These are phyloP conservation scores for Pulveroboletus frians DNA, from an alignment of 768 basidiomycete genomes.

Conservation along the genomic window DNA sequence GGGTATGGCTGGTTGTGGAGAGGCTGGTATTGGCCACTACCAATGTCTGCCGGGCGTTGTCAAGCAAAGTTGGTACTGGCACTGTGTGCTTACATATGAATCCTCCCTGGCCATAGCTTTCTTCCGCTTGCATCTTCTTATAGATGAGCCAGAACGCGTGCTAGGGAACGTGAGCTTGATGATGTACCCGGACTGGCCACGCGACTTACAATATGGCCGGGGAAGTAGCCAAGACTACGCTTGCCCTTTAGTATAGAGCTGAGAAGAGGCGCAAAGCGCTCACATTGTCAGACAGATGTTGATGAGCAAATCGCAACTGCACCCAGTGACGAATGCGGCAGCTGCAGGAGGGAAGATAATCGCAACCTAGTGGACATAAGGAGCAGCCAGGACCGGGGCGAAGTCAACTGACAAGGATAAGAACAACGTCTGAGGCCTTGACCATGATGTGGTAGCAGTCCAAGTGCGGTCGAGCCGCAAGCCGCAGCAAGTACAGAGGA, in stretches of 20 bases:
- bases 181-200: not conserved
- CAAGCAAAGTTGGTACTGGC: not conserved
- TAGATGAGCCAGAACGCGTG: conserved; percentile 91
- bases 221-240: conserved; percentile 68
- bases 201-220: conserved; percentile 48
- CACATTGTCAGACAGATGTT: conserved; percentile 77
- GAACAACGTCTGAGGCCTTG: conserved; percentile 67
- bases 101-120: conserved; percentile 70
- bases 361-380: conserved; percentile 47
- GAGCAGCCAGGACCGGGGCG: too few species aligned
- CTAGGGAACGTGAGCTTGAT: conserved; percentile 23
- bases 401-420: conserved; percentile 58
- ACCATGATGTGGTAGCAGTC: conserved; percentile 31
- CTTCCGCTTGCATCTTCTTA: conserved; percentile 84
- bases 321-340: conserved; percentile 71
- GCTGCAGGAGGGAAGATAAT: conserved; percentile 82
- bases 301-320: conserved; percentile 82
- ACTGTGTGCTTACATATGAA: conserved; percentile 62
- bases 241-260: conserved; percentile 1
- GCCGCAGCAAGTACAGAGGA: conserved; percentile 14
- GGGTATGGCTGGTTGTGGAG: conserved; percentile 18
- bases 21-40: conserved; percentile 36
- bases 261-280: conserved; percentile 17
- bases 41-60: conserved; percentile 27
- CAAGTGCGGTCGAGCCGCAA: conserved; percentile 3